Base-by-base conservation (phyloP, 129 eudicot species). In the Lonicera japonica region DNA sequence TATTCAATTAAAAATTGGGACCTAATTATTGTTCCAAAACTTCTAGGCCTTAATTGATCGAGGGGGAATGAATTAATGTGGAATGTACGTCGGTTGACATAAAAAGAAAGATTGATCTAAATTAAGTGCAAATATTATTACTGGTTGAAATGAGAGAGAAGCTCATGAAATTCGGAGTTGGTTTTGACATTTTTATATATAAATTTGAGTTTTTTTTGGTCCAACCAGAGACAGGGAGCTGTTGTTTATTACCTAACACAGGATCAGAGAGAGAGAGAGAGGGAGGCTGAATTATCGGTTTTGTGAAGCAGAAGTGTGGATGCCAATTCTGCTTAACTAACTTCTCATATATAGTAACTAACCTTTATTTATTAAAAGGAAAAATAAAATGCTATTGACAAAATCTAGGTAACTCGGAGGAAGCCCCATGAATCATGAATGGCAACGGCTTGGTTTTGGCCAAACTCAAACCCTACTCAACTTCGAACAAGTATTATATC, bases 251-350 rank as follows among this genome's bases (percentile, higher is more conserved):
- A n/a, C n/a, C n/a, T n/a, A n/a, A n/a, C n/a, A n/a, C n/a, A n/a
- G n/a, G n/a, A n/a, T 5, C 10, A 8, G 17, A 1, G 24, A 54
- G 58, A 6, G 68, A 64, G 48, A 20, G 1, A 7, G 55, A 17
- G 56, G 15, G 56, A 16, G 50, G 68, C 68, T 64, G 19, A 48
- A 48, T 46, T 4, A 23, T 64, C 68, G 58, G 47, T 41, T 41
- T 14, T n/a, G 34, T 58, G 15, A 16, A 25, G 15, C 36, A 29
- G 38, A 48, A 43, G 24, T 43, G 25, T 64, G 68, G 57, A 45
- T 45, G 51, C 51, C 51, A 45, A 45, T 12, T 45, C 5, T 45
- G 51, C 51, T 45, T 15, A 45, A 57, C 45, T 5, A 29, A 25
- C 20, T 22, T 18, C 1, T 1, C 41, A 57, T 57, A 3, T 24